Percentiles rank a stretch among this genome's conserved stretches.
Conservation (phyloP, 2,329 filamentous ascomycete genomes). For the Malbranchea zuffiana region DNA sequence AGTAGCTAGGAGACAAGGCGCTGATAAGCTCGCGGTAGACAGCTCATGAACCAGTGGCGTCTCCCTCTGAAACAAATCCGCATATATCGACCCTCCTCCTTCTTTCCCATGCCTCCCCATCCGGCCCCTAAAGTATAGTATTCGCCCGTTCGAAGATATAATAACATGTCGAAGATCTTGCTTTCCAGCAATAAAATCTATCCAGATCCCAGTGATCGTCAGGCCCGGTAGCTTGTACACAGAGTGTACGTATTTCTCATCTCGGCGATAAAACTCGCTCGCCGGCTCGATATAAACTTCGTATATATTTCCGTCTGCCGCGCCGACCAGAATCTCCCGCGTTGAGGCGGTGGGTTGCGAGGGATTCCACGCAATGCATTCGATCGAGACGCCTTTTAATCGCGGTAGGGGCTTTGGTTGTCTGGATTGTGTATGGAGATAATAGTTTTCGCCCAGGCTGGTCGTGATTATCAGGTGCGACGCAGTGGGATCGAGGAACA, state of each 20-base stretch:
- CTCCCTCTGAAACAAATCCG: slow-evolving; percentile 78
- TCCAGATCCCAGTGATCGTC: slow-evolving; percentile 75
- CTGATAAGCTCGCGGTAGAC: slow-evolving; percentile 44
- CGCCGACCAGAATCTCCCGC: slow-evolving; percentile 81
- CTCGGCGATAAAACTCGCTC: slow-evolving; percentile 86
- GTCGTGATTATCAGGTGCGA: slow-evolving; percentile 90
- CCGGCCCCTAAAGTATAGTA: slow-evolving; percentile 73
- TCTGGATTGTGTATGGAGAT: slow-evolving; percentile 88
- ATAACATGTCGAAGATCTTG: slow-evolving; percentile 66
- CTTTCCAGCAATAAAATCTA: slow-evolving; percentile 58
- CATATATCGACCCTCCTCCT: slow-evolving; percentile 74
- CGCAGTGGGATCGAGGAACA: slow-evolving; percentile 95
- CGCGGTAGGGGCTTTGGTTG: slow-evolving; percentile 72
- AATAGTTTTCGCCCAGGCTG: slow-evolving; percentile 88
- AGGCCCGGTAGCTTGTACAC: slow-evolving; percentile 75
- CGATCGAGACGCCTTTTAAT: slow-evolving; percentile 75
- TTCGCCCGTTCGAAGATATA: slow-evolving; percentile 63
- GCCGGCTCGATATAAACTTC: slow-evolving; percentile 91
- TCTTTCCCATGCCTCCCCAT: slow-evolving; percentile 62
- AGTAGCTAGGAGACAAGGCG: slow-evolving; percentile 58
- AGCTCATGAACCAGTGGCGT: slow-evolving; percentile 66
- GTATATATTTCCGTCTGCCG: slow-evolving; percentile 88
- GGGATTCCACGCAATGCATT: slow-evolving; percentile 90
- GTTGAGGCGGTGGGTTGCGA: slow-evolving; percentile 87
- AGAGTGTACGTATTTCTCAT: slow-evolving; percentile 81